phyloP scores from a whole-genome alignment of 495 filamentous ascomycete species.

The Podospora australis region DNA sequence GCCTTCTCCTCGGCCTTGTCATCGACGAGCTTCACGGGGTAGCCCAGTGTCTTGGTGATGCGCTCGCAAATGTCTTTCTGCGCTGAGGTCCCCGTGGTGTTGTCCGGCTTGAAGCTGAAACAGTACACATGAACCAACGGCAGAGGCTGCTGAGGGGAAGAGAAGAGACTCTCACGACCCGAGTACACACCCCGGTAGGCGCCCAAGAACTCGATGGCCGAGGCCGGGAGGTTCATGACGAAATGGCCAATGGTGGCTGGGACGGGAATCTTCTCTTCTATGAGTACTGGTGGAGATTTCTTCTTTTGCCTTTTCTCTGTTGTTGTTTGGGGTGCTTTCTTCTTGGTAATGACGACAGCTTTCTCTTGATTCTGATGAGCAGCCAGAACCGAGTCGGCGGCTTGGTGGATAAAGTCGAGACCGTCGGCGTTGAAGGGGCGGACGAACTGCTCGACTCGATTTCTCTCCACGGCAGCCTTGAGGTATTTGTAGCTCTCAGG shows the following conservation, averaged over 20 bases:
- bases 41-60: conserved; percentile 54
- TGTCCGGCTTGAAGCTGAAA: conserved; percentile 70
- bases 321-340: conserved; percentile 24
- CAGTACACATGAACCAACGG: conserved; percentile 90
- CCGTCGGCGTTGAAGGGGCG: conserved; percentile 75
- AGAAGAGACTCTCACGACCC: conserved; percentile 59
- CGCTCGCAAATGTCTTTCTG: conserved; percentile 60
- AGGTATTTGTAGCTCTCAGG: conserved; percentile 75
- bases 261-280: conserved; percentile 40
- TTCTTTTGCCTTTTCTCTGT: conserved; percentile 21
- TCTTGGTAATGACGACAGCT: conserved; percentile 30
- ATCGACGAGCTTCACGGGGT: conserved; percentile 53
- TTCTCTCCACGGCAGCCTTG: conserved; percentile 59
- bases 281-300: too few species aligned
- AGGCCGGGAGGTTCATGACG: conserved; percentile 94
- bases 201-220: conserved; percentile 78
- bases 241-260: conserved; percentile 79
- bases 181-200: conserved; percentile 77
- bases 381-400: conserved; percentile 55
- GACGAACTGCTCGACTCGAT: conserved; percentile 74
- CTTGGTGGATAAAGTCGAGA: conserved; percentile 64
- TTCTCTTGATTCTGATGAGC: conserved; percentile 42
- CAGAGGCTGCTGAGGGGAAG: conserved; percentile 51
- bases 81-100: conserved; percentile 53
- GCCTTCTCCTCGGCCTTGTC: too few species aligned